Evolutionary conservation across 805 yeast species (phyloP), one percentile per base, ranked within the genome.

Genomic region (Priceomyces medius): DNA sequence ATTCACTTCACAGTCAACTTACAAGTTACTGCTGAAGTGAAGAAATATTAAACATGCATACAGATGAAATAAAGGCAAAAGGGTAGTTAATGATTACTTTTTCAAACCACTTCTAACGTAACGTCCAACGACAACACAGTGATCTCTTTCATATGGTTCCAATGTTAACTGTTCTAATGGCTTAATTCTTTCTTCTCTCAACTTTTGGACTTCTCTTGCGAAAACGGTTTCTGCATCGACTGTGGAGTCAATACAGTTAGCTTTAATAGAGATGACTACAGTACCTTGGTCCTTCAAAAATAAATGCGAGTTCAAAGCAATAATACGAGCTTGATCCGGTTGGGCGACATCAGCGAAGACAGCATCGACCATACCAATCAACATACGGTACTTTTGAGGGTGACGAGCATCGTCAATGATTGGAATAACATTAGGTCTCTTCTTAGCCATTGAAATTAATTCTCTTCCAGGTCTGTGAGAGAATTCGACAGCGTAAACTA

Each of bases 391-490:
- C 75, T 93, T 93, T 71, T 93, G 99, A 63, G 99, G 99, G 76
- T 93, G 99, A 79, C 99, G 90, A 51, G 99, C 99, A 76, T 93
- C 99, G 74, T 93, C 99, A 68, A 93, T 90, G 71, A 93, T 93
- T 61, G 99, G 99, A 55, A 93, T 88, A 45, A 93, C 95, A 65
- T 93, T 93, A 53, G 99, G 98, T 81, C 99, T 88, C 95, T 93
- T 93, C 83, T 91, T 93, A 66, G 99, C 99, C 99, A 93, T 93
- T 61, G 95, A 88, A 62, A 93, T 91, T 73, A 93, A 81, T 73
- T 93, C 99, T 80, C 99, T 86, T 70, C 99, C 99, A 63, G 98
- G 96, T 81, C 99, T 86, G 81, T 93, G 98, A 50, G 97, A 89
- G 77, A 93, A 93, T 76, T 93, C 99, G 55, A 93, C 99, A 45